A percentile compares a stretch with the other conserved stretches of the same genome.
phyloP scores from a whole-genome alignment of 208 protist species.

The Crithidia brevicula region DNA sequence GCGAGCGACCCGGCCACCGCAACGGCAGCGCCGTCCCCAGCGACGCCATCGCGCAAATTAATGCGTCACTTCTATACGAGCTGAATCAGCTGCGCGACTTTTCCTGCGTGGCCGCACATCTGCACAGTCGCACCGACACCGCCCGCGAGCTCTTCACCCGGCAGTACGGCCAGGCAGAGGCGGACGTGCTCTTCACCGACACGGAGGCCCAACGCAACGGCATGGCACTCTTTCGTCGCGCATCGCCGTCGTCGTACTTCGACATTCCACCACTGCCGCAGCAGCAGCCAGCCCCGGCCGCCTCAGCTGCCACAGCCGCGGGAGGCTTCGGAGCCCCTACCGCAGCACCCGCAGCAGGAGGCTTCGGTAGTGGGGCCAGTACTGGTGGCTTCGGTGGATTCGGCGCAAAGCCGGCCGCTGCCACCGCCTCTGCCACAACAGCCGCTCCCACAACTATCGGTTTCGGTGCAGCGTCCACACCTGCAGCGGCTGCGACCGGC shows the following conservation, averaged over 20 bases:
- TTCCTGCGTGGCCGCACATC: slow-evolving; percentile 52
- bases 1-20: slow-evolving; percentile 14
- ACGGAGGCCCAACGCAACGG: slow-evolving; percentile 38
- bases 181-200: slow-evolving; percentile 63
- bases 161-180: slow-evolving; percentile 69
- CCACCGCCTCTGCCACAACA: neutral
- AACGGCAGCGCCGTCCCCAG: slow-evolving; percentile 17
- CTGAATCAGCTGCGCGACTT: slow-evolving; percentile 61
- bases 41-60: slow-evolving; percentile 64
- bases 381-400: neutral
- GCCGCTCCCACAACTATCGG: slow-evolving; percentile 7
- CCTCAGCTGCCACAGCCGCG: too few species aligned
- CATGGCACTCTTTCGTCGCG: slow-evolving; percentile 24
- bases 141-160: slow-evolving; percentile 68
- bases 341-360: neutral
- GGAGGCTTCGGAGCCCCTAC: slow-evolving; percentile 2
- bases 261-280: slow-evolving; percentile 36
- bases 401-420: neutral
- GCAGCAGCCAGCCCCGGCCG: neutral
- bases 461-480: too few species aligned
- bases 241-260: slow-evolving; percentile 27
- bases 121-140: slow-evolving; percentile 56
- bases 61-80: slow-evolving; percentile 68
- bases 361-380: neutral
- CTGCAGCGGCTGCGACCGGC: slow-evolving; percentile 11